Base-by-base conservation (phyloP, 2,329 filamentous ascomycete species). In the Penicillium freii region DNA sequence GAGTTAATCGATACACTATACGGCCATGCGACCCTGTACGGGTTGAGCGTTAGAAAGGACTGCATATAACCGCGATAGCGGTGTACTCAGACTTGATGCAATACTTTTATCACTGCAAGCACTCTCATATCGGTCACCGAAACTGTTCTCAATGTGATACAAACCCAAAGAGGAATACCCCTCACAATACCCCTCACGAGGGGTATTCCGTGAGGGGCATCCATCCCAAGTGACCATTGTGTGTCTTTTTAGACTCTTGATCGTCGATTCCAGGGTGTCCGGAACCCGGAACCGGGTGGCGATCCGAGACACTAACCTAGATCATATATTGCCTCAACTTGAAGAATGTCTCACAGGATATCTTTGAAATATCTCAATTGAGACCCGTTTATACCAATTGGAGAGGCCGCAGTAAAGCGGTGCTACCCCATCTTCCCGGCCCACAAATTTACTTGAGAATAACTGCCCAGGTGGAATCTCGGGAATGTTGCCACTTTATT, bases 391-490 rank as follows among this genome's bases (percentile, higher is more conserved):
- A 45, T 17, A 25, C 21, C 31, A 52, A 53, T 31, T 27, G 13
- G 19, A n/a, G 27, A 40, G 3, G 9, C 13, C 44, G 13, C 10
- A n/a, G 29, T 6, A 45, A 36, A 52, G 33, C 7, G 7, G 23
- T 52, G 9, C 42, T 44, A 47, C 54, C 49, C 54, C 54, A 46
- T 53, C 33, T 46, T 46, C 23, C 34, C 39, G 61, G 57, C 56
- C 62, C 63, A 60, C 60, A 40, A 51, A 55, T 49, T 63, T 65
- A 63, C 61, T 39, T 62, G 59, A 66, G 31, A 62, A 65, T 54
- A 64, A 61, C 51, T 48, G 11, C 31, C 5, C 31, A 13, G 2
- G 31, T 33, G 27, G 33, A 39, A 40, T 62, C 53, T 66, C 65
- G 65, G 65, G 63, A 67, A 67, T 67, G 36, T 42, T n/a, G 38